Percentiles rank a stretch among this genome's conserved stretches.
phyloP scores from a whole-genome alignment of 2,329 filamentous ascomycete genomes.

The Pyricularia sp. region DNA sequence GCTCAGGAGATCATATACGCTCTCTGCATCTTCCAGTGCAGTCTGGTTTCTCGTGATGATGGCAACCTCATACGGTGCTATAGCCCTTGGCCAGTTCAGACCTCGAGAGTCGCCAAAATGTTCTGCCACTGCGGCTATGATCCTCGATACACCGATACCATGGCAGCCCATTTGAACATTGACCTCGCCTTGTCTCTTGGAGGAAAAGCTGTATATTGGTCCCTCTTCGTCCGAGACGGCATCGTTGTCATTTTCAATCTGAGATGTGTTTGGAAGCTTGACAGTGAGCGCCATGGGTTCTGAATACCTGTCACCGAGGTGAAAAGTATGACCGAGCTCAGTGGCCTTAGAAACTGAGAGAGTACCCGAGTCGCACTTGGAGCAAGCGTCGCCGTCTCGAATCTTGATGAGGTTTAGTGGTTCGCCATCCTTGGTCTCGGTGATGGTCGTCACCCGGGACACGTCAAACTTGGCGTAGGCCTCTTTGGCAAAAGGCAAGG shows the following conservation, averaged over 20 bases:
- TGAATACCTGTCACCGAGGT: slow-evolving; percentile 84
- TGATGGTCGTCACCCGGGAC: background rate
- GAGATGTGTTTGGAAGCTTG: slow-evolving; percentile 25
- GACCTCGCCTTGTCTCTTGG: slow-evolving; percentile 4
- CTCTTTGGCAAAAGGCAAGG: background rate
- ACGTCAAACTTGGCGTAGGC: background rate
- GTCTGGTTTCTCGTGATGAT: slow-evolving; percentile 44
- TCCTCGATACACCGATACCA: slow-evolving; percentile 84
- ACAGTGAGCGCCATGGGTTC: slow-evolving; percentile 60
- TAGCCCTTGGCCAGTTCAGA: slow-evolving; percentile 77
- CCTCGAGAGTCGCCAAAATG: slow-evolving; percentile 62
- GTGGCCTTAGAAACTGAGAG: slow-evolving; percentile 65
- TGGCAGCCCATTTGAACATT: slow-evolving; percentile 84
- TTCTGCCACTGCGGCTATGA: slow-evolving; percentile 80
- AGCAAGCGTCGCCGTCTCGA: slow-evolving; percentile 61
- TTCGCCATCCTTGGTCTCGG: slow-evolving; percentile 14
- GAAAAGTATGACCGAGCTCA: slow-evolving; percentile 91
- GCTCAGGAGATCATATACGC: slow-evolving; percentile 54
- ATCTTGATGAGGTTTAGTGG: slow-evolving; percentile 57
- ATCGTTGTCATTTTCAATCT: background rate
- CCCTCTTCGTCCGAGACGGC: slow-evolving; percentile 7
- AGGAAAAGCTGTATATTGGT: background rate
- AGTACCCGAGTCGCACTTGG: slow-evolving; percentile 53
- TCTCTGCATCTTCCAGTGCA: background rate
- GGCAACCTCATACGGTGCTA: slow-evolving; percentile 75